These are phyloP conservation scores for Pseudogymnoascus sp. DNA, from an alignment of 2,329 filamentous ascomycete genomes.

Conservation along the genomic window DNA sequence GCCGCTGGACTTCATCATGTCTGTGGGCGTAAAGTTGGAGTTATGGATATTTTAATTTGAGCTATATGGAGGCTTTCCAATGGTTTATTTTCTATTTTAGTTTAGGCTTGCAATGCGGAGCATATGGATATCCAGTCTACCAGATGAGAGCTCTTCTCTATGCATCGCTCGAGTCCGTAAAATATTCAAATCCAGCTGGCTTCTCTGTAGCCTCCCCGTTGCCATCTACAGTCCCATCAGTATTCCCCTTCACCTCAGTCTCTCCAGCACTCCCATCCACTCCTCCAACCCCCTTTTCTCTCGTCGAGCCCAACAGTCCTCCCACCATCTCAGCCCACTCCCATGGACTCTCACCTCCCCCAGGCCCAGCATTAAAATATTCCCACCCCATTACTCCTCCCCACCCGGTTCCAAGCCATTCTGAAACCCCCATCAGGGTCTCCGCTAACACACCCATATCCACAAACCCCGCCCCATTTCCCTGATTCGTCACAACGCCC, in stretches of 20 bases:
- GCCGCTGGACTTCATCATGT: too few species aligned
- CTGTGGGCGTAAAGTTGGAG: too few species aligned
- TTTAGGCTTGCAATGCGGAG: neutral
- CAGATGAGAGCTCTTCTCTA: conserved; percentile 11
- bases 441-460: conserved; percentile 47
- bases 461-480: conserved; percentile 63
- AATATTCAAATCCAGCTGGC: conserved; percentile 23
- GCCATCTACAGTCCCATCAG: conserved; percentile 15
- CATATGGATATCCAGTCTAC: neutral
- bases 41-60: too few species aligned
- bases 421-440: conserved; percentile 48
- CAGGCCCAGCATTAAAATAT: conserved; percentile 76
- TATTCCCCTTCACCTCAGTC: conserved; percentile 8
- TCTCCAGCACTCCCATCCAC: conserved; percentile 1
- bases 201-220: conserved; percentile 16
- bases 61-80: neutral
- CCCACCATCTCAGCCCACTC: conserved; percentile 67
- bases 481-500: conserved; percentile 71
- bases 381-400: conserved; percentile 95
- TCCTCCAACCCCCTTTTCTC: neutral
- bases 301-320: neutral
- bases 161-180: conserved; percentile 20
- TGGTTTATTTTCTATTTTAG: neutral
- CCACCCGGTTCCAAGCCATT: conserved; percentile 51
- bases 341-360: conserved; percentile 56